Conservation (phyloP, 257 asterid species). For the Ilex asprella region DNA sequence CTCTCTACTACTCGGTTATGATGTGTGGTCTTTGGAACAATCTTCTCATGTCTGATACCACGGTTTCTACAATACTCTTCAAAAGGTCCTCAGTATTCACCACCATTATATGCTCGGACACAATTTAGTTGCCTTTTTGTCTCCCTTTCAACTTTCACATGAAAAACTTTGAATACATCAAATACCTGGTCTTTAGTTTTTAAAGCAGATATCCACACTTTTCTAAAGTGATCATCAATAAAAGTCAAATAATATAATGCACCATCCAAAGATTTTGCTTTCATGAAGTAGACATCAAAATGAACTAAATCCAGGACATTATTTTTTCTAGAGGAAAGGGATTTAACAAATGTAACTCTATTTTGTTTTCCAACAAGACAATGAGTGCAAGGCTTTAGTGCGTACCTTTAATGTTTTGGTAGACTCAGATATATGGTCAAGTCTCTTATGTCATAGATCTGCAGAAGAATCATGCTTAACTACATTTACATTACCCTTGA, state of each 20-base stretch:
- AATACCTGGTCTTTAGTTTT: neutral
- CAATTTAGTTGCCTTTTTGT: no score
- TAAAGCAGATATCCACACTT: neutral
- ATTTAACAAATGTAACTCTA: neutral
- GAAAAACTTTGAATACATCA: no score
- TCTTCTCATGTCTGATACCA: neutral
- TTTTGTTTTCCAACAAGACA: neutral
- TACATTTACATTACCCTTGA: no score
- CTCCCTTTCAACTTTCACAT: no score
- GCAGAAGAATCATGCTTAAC: neutral
- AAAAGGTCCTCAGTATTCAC: no score
- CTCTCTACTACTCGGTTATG: neutral
- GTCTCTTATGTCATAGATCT: neutral
- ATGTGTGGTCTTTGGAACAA: neutral
- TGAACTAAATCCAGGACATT: neutral
- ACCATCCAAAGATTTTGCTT: neutral
- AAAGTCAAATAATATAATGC: neutral
- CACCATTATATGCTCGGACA: no score
- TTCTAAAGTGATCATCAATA: neutral
- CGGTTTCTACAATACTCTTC: no score
- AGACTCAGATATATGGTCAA: neutral
- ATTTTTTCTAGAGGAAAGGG: neutral
- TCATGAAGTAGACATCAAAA: neutral
- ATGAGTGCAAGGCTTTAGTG: neutral
- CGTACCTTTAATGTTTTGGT: neutral